Base-by-base conservation (phyloP, 352 stramenopile species). In the Pythium apleroticum region DNA sequence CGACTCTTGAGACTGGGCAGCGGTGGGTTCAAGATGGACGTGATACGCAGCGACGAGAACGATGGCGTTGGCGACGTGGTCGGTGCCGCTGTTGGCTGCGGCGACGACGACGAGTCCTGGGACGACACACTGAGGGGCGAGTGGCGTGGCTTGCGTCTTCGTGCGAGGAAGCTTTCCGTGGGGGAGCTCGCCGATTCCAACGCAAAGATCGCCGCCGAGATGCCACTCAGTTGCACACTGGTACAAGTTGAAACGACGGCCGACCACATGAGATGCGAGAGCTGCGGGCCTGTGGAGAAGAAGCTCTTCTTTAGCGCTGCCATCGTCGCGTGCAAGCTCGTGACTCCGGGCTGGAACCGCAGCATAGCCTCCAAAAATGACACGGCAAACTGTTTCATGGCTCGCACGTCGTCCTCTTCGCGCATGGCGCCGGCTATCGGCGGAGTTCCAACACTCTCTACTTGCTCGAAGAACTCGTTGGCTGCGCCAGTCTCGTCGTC, bases 241-340 rank as follows among this genome's bases (percentile, higher is more conserved):
- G 74, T 75, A 39, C 81, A 84, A 1, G 81, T 93, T 11, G 80
- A 84, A 33, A 80, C 72, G 7, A 93, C 78, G 0, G 84, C 75
- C 5, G 78, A 90, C 84, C 84, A 93, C 53, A 93, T 91, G 17
- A 93, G 77, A 61, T 93, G 84, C 1, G 84, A 75, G 9, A 91
- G 62, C 57, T 93, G 81, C 12, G 84, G 80, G 8, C 81, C 84
- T 0, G 78, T 87, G 22, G 79, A 86, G 28, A 87, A 84, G 43
- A 91, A 91, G 20, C 84, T 80, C 54, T 85, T 88, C 71, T 88
- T 93, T 10, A 93, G 43, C 9, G 77, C 70, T 19, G 41, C 74
- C 71, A 89, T 88, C 1, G 81, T 81, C 49, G 72, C 73, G 25
- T 73, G 60, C 49, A 88, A 57, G 20, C 86, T 61, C 4, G 74